These are phyloP conservation scores for Pseudonectria buxi DNA, from an alignment of 2,329 filamentous ascomycete species.

Conservation along the genomic window DNA sequence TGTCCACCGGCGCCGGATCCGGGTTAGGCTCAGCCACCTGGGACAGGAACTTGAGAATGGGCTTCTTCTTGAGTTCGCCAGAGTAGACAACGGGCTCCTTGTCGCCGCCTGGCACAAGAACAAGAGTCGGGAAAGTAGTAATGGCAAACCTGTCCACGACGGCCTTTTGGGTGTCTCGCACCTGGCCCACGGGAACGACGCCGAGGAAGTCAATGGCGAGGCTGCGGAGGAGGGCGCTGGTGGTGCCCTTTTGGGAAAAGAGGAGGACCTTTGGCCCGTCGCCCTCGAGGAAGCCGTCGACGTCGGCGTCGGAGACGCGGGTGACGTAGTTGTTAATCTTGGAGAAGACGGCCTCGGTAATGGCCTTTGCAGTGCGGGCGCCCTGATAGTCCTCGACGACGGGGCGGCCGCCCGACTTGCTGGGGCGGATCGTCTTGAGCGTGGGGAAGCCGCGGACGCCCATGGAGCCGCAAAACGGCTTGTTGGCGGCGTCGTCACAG, in stretches of 20 bases:
- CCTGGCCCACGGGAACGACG: slow-evolving; percentile 70
- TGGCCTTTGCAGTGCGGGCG: slow-evolving; percentile 72
- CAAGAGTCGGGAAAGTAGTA: slow-evolving; percentile 68
- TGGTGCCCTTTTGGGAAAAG: slow-evolving; percentile 89
- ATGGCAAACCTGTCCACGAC: slow-evolving; percentile 70
- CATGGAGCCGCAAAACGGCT: slow-evolving; percentile 75
- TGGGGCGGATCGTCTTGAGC: slow-evolving; percentile 83
- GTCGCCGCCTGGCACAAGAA: slow-evolving; percentile 68
- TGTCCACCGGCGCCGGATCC: slow-evolving; percentile 47
- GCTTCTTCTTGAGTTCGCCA: slow-evolving; percentile 78
- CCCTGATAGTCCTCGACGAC: slow-evolving; percentile 89
- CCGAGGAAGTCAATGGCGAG: slow-evolving; percentile 88
- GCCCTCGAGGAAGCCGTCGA: slow-evolving; percentile 69
- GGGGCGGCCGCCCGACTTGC: slow-evolving; percentile 72
- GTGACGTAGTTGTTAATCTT: slow-evolving; percentile 91
- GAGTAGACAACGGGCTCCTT: slow-evolving; percentile 66
- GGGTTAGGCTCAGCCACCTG: slow-evolving; percentile 74
- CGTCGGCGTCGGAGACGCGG: slow-evolving; percentile 68
- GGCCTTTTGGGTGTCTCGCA: slow-evolving; percentile 71
- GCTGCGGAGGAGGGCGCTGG: slow-evolving; percentile 73
- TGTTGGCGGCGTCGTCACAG: slow-evolving; percentile 91
- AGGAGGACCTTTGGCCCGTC: slow-evolving; percentile 77
- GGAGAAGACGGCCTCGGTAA: slow-evolving; percentile 76
- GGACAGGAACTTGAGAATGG: slow-evolving; percentile 74
- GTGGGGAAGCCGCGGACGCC: slow-evolving; percentile 93